phyloP scores from a whole-genome alignment of 352 stramenopile genomes.

The Lagenidium giganteum region DNA sequence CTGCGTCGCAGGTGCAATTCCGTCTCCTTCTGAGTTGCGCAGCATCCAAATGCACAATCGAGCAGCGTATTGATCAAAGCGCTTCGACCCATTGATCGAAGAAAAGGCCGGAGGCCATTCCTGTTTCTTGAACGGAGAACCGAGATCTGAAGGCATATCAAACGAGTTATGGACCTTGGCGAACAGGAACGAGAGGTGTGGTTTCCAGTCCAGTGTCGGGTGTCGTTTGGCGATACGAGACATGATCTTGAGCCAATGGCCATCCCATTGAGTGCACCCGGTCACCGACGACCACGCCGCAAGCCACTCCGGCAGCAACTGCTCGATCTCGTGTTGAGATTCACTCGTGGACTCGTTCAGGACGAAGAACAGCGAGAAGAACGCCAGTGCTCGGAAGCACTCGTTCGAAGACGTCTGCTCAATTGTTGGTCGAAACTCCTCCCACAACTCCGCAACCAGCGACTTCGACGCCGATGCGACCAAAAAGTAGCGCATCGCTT shows the following conservation, averaged over 20 bases:
- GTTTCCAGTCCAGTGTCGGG: conserved; percentile 18
- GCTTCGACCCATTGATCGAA: conserved; percentile 47
- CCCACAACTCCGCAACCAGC: conserved; percentile 48
- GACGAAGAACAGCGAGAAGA: conserved; percentile 53
- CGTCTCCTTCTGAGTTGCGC: conserved; percentile 12
- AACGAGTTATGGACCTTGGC: conserved; percentile 60
- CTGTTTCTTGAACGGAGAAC: conserved; percentile 55
- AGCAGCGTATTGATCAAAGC: conserved; percentile 45
- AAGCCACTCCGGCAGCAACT: conserved; percentile 50
- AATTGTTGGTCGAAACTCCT: conserved; percentile 30
- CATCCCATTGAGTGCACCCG: conserved; percentile 53
- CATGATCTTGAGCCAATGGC: conserved; percentile 71
- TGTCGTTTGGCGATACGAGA: conserved; percentile 54
- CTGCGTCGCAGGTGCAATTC: conserved; percentile 21
- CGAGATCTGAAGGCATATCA: conserved; percentile 60
- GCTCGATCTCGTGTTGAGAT: conserved; percentile 10
- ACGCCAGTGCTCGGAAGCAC: conserved; percentile 54
- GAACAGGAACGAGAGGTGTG: conserved; percentile 54
- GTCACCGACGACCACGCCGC: conserved; percentile 48
- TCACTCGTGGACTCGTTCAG: conserved; percentile 3
- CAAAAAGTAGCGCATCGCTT: conserved; percentile 50
- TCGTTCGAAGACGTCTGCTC: conserved; percentile 38
- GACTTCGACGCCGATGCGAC: conserved; percentile 12
- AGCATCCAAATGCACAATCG: conserved; percentile 54
- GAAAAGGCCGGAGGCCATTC: conserved; percentile 44